Evolutionary conservation across 1,284 basidiomycete genomes (phyloP), one percentile per base, ranked within the genome.

Genomic region (Malassezia sp.): DNA sequence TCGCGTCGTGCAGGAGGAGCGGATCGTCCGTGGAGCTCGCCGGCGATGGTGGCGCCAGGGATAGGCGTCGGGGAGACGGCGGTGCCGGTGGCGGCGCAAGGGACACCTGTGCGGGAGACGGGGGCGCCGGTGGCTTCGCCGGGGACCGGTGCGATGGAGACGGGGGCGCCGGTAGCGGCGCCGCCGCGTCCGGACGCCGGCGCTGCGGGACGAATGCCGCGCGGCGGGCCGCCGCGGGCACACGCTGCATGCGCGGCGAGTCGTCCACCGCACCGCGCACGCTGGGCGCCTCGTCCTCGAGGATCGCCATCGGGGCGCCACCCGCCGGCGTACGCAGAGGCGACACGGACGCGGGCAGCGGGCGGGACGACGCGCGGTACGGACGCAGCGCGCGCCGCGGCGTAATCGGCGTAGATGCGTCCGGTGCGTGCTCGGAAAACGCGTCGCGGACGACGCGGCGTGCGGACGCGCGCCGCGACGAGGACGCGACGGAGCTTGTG

Each of bases 11-110:
- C 22, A 50, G 30, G 18, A 50, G 42, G 11, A 50, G 15, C 14
- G 48, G 48, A 32, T 50, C 48, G 24, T 50, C 48, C 15, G 48
- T 50, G 12, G 48, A 50, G 42, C 48, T 50, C 14, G 42, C 48
- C 2, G 48, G 48, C 17, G 48, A 50, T 8, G 33, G 40, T 26
- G 42, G 40, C 1, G 40, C 20, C 3, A 42, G 26, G 18, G n/a
- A 2, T 8, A 12, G 12, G 7, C 14, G 23, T 14, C 12, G 4
- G 22, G 5, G 6, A 24, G 22, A 5, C 12, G 34, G 7, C 9
- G 34, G n/a, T n/a, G 22, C 29, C 22, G 40, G 40, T 20, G 26
- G 29, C 40, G 33, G 40, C 1, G 40, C 20, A 3, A 42, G 26
- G 18, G n/a, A 2, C 10, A 12, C 24, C 7, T 24, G 23, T 14